Evolutionary conservation across 2,329 filamentous ascomycete species (phyloP).

Genomic region (Paecilomyces sp.): DNA sequence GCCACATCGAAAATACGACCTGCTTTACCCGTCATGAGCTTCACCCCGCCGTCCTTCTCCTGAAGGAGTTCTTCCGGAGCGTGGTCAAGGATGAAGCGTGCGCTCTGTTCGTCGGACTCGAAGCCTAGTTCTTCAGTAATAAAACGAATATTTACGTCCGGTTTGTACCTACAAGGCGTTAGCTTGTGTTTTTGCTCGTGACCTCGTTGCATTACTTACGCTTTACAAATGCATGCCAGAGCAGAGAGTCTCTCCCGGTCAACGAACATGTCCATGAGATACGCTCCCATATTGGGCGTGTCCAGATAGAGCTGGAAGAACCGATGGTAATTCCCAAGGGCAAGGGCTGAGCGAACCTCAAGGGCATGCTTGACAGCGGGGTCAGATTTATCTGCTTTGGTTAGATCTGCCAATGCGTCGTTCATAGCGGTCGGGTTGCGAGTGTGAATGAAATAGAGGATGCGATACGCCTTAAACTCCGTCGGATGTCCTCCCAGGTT

Average conservation of each 20-base stretch:
- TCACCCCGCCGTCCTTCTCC: slow-evolving; percentile 66
- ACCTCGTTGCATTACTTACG: slow-evolving; percentile 55
- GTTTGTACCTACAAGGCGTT: slow-evolving; percentile 70
- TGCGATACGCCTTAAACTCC: slow-evolving; percentile 99
- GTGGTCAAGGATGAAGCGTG: slow-evolving; percentile 81
- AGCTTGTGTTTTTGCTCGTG: slow-evolving; percentile 28
- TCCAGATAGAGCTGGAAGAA: slow-evolving; percentile 96
- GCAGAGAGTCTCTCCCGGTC: slow-evolving; percentile 85
- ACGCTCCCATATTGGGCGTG: slow-evolving; percentile 93
- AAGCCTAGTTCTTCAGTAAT: slow-evolving; percentile 95
- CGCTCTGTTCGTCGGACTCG: slow-evolving; percentile 82
- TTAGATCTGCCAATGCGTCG: slow-evolving; percentile 98
- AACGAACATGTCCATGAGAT: slow-evolving; percentile 99
- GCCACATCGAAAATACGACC: slow-evolving; percentile 65
- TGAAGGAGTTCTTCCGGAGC: slow-evolving; percentile 69
- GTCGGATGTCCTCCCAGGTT: slow-evolving; percentile 81
- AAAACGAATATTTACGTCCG: slow-evolving; percentile 79
- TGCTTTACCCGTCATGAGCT: slow-evolving; percentile 68
- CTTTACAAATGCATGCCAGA: slow-evolving; percentile 86
- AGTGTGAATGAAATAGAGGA: slow-evolving; percentile 98
- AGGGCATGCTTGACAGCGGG: slow-evolving; percentile 82
- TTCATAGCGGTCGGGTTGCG: slow-evolving; percentile 98
- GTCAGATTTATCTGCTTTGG: slow-evolving; percentile 86
- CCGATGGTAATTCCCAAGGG: slow-evolving; percentile 91
- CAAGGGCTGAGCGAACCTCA: slow-evolving; percentile 81